phyloP scores from a whole-genome alignment of 768 basidiomycete genomes.

The Plicaturopsis crispa region DNA sequence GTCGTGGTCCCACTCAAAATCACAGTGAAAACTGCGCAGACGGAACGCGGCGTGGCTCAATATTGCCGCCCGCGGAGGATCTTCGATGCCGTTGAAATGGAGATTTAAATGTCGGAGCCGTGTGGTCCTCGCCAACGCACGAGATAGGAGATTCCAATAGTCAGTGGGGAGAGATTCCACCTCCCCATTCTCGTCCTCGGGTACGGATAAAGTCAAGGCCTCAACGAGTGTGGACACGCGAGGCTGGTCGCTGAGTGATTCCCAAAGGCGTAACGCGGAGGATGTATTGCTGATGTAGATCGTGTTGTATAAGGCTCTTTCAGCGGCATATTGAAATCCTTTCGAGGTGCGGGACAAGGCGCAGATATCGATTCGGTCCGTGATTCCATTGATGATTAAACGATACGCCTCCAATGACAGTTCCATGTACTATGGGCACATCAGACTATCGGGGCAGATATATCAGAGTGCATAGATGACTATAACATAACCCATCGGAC shows the following conservation, averaged over 20 bases:
- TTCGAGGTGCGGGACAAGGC: slow-evolving; percentile 52
- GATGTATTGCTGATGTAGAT: slow-evolving; percentile 35
- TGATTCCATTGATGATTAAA: slow-evolving; percentile 46
- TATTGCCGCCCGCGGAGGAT: no score
- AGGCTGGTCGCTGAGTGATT: slow-evolving; percentile 33
- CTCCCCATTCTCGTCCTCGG: slow-evolving; percentile 20
- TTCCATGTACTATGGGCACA: slow-evolving; percentile 42
- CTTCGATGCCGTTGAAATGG: no score
- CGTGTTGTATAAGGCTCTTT: slow-evolving; percentile 54
- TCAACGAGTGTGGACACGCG: slow-evolving; percentile 47
- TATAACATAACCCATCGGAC: slow-evolving; percentile 12
- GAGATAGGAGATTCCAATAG: no score
- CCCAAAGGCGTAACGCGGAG: slow-evolving; percentile 36
- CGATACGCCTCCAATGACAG: slow-evolving; percentile 52
- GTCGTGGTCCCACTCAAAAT: slow-evolving; percentile 16
- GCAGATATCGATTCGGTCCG: slow-evolving; percentile 45
- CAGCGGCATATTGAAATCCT: slow-evolving; percentile 44
- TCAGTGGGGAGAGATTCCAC: no score
- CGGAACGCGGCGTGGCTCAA: no score
- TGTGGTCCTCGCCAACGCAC: no score
- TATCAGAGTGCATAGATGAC: not conserved
- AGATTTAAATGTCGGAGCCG: no score
- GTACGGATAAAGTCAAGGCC: slow-evolving; percentile 42
- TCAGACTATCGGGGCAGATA: slow-evolving; percentile 2
- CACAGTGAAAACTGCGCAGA: no score